Evolutionary conservation across 164 flowering plant genomes (phyloP), one percentile per base, ranked within the genome.

Genomic region (Nymphaea colorata): DNA sequence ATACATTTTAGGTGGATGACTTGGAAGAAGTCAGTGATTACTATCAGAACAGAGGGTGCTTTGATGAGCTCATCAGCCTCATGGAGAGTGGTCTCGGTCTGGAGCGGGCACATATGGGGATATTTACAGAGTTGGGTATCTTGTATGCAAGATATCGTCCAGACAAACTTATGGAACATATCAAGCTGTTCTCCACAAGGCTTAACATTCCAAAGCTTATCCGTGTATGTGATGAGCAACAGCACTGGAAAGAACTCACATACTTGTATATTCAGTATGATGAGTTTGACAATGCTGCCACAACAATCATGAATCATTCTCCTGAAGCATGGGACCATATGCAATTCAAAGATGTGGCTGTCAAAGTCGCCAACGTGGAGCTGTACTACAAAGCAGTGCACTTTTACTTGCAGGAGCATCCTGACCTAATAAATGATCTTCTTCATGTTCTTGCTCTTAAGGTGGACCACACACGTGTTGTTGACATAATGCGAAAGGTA

Each of bases 271-370:
- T 92, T 72, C 97, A 92, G 63, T 92, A 95, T 80, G 99, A 89
- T 71, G 99, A 95, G 80, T 95, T 92, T 71, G 99, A 95, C 71
- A 95, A 95, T 92, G 99, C 99, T 76, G 98, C 98, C 43, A 83
- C 94, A 4, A 95, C 98, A 16, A 84, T 95, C 17, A 92, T 95
- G 99, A 95, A 92, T 74, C 99, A 95, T 77, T 95, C 99, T 47
- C 98, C 99, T 4, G 98, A 90, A 71, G 99, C 99, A 42, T 95
- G 99, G 99, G 99, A 95, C 68, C 99, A 95, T 76, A 92, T 95
- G 99, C 99, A 95, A 74, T 95, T 95, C 79, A 95, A 95, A 74
- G 99, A 95, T 79, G 87, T 92, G 67, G 76, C 79, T 3, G 99
- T 85, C 66, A 95, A 95, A 83, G 99, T 95, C 70, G 96, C 99